Conservation (phyloP, 1,139 yeast genomes). For the Arxiozyma bovina region DNA sequence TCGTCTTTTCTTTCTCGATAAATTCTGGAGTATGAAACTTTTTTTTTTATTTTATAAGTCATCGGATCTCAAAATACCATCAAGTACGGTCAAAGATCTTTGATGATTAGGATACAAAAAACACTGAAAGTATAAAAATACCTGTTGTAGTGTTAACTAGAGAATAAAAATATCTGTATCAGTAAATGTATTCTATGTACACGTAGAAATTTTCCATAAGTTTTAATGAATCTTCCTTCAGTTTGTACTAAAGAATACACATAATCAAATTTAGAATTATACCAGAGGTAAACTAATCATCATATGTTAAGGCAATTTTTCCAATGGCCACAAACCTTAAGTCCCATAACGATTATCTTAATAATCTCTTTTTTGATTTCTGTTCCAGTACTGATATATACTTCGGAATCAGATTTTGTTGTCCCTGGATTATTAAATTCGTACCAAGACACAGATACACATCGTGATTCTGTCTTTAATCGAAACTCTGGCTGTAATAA, state of each 20-base stretch:
- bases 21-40: neutral
- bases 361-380: constrained; percentile 8
- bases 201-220: neutral
- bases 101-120: neutral
- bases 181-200: neutral
- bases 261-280: neutral
- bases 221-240: neutral
- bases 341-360: constrained; percentile 4
- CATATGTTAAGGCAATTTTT: neutral
- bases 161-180: neutral
- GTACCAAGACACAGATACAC: constrained; percentile 14
- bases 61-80: neutral
- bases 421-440: constrained; percentile 10
- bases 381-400: constrained; percentile 4
- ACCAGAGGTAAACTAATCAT: neutral
- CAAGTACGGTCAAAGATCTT: neutral
- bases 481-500: constrained; percentile 42
- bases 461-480: constrained; percentile 34
- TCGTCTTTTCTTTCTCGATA: too few species aligned
- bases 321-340: constrained; percentile 2
- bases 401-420: constrained; percentile 1
- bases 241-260: neutral
- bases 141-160: too few species aligned
- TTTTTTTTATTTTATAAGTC: neutral
- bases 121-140: neutral